phyloP scores from a whole-genome alignment of 2,329 filamentous ascomycete genomes.

The Scedosporium aurantiacum region DNA sequence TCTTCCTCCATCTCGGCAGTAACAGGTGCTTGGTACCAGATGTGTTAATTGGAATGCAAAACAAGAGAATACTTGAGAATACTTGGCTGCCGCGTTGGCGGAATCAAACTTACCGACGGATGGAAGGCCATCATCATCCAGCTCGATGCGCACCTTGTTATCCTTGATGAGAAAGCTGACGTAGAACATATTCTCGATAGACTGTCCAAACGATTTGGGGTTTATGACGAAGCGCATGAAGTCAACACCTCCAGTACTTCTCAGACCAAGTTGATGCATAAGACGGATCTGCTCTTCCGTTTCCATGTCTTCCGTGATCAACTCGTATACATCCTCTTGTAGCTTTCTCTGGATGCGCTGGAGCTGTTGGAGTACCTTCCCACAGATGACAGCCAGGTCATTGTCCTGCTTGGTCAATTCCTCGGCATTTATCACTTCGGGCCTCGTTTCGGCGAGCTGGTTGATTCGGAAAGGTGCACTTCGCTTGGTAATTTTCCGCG shows the following conservation, averaged over 20 bases:
- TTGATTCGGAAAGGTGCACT: conserved; percentile 59
- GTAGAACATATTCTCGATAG: conserved; percentile 94
- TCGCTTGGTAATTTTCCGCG: conserved; percentile 58
- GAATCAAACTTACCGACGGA: conserved; percentile 55
- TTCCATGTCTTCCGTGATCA: conserved; percentile 33
- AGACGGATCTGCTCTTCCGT: conserved; percentile 36
- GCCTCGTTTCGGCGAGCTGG: conserved; percentile 58
- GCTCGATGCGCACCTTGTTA: conserved; percentile 62
- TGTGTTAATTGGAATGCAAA: background rate
- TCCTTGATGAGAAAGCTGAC: conserved; percentile 89
- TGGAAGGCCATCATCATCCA: conserved; percentile 65
- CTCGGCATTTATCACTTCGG: conserved; percentile 63
- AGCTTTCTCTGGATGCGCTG: conserved; percentile 32
- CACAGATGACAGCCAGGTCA: conserved; percentile 68
- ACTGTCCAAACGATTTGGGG: conserved; percentile 82
- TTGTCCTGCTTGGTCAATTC: conserved; percentile 70
- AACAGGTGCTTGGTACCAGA: conserved; percentile 19
- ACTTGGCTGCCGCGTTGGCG: background rate
- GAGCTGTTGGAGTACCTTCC: conserved; percentile 58
- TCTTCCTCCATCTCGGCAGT: conserved; percentile 34
- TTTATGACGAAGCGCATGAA: conserved; percentile 85
- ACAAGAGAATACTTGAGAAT: background rate
- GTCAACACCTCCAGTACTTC: conserved; percentile 59
- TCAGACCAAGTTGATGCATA: conserved; percentile 56
- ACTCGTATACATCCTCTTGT: conserved; percentile 32